These are phyloP conservation scores for Casuarina glauca DNA, from an alignment of 306 rosid species.

Conservation along the genomic window DNA sequence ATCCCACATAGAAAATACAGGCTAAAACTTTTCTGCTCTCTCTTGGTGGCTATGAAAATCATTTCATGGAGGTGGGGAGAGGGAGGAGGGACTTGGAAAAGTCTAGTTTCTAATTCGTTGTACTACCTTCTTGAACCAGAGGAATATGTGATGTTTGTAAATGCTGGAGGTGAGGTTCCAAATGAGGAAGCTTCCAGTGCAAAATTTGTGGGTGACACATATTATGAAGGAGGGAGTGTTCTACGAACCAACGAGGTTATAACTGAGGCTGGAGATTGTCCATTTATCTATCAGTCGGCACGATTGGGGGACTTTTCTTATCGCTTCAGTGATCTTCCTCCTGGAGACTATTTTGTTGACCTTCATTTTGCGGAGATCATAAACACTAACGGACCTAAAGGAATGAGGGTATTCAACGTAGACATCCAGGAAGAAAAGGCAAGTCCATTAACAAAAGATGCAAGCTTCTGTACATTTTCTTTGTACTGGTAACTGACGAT, in stretches of 20 bases:
- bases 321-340: slow-evolving; percentile 56
- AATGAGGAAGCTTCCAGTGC: slow-evolving; percentile 51
- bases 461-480: neutral
- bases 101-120: slow-evolving; percentile 20
- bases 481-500: neutral
- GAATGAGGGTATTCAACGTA: slow-evolving; percentile 77
- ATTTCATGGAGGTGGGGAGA: neutral
- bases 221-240: slow-evolving; percentile 62
- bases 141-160: slow-evolving; percentile 67
- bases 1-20: neutral
- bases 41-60: neutral
- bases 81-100: neutral
- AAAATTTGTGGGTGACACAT: slow-evolving; percentile 54
- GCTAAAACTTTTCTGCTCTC: neutral
- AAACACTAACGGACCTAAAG: slow-evolving; percentile 80
- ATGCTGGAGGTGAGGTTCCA: slow-evolving; percentile 72
- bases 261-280: slow-evolving; percentile 61
- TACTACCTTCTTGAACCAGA: slow-evolving; percentile 46
- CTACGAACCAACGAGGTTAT: slow-evolving; percentile 69
- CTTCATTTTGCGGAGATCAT: slow-evolving; percentile 82
- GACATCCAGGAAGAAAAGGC: slow-evolving; percentile 81
- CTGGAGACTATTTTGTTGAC: slow-evolving; percentile 69
- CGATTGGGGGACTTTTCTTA: slow-evolving; percentile 66
- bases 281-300: slow-evolving; percentile 69
- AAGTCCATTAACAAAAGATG: slow-evolving; percentile 24